Evolutionary conservation across 2,329 filamentous ascomycete genomes (phyloP), one percentile per base, ranked within the genome.

Genomic region (Venturia carpophila): DNA sequence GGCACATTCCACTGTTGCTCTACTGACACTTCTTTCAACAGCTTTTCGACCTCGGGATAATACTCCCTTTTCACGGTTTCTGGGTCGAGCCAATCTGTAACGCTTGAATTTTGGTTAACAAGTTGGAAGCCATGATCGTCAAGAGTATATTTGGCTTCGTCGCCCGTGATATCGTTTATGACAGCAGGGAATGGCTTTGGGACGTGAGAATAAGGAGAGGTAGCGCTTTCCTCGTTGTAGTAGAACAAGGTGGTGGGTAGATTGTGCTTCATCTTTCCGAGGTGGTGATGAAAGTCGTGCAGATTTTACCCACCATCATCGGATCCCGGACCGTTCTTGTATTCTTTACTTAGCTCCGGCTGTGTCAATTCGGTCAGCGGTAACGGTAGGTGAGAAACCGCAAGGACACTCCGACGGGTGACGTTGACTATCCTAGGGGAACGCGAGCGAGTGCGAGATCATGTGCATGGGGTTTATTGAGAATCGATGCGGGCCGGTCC

Each of bases 1-100:
- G 10, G 17, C 27, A 42, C 30, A 13, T 52, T 11, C 10, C 27
- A 55, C 17, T n/a, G 3, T 21, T 7, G 15, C 43, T 11, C 71
- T 73, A 63, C 67, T 42, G 49, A 75, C 74, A 69, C 75, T 62
- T 76, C 70, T 66, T 76, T 76, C 41, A 77, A 64, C n/a, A 77
- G 64, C 55, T 74, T 67, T 45, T 73, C 73, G 21, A 65, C 45
- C 43, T 65, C 65, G 43, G 65, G 65, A 45, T 66, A 66, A 41
- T 65, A 66, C 19, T 66, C 34, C 15, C 24, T 55, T 30, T 42
- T 47, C 24, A 66, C 63, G 6, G 66, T 61, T n/a, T 24, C 63
- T 24, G 17, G 45, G 27, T 66, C 34, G 5, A 30, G 17, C 17
- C 66, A 56, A 7, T 62, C 63, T 9, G 17, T 47, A 19, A 52